Conservation (phyloP, 2,329 filamentous ascomycete species). For the Diaporthe helianthi region DNA sequence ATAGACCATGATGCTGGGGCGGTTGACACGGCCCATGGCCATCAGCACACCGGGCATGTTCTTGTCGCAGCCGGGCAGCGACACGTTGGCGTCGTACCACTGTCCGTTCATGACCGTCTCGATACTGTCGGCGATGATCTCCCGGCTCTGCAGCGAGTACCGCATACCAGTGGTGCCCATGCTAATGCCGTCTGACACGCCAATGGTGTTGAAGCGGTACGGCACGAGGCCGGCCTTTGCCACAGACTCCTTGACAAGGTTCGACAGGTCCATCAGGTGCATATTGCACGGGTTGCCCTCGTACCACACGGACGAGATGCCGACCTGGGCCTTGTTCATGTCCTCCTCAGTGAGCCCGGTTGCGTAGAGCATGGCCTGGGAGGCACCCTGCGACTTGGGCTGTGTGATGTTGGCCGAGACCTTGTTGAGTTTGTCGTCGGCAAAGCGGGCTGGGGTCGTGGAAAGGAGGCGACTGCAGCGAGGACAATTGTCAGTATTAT, state of each 20-base stretch:
- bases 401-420: constrained; percentile 88
- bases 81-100: constrained; percentile 98
- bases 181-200: constrained; percentile 95
- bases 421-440: constrained; percentile 75
- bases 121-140: constrained; percentile 97
- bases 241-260: constrained; percentile 70
- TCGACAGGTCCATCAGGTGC: constrained; percentile 91
- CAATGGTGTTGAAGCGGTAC: constrained; percentile 99
- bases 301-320: constrained; percentile 98
- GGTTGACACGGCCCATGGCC: constrained; percentile 93
- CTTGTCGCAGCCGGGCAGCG: constrained; percentile 97
- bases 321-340: constrained; percentile 96
- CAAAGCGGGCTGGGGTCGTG: constrained; percentile 54
- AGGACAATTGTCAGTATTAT: constrained; percentile 9
- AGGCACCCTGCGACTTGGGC: constrained; percentile 97
- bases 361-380: constrained; percentile 98
- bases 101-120: constrained; percentile 99
- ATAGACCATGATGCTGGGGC: constrained; percentile 97
- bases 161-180: constrained; percentile 99
- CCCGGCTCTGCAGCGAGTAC: constrained; percentile 91
- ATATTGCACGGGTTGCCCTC: constrained; percentile 99
- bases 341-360: constrained; percentile 86
- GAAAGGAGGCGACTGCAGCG: constrained; percentile 57
- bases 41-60: constrained; percentile 96
- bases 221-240: constrained; percentile 79